phyloP scores from a whole-genome alignment of 139 green algal species.

The Edaphochlamys debaryana region DNA sequence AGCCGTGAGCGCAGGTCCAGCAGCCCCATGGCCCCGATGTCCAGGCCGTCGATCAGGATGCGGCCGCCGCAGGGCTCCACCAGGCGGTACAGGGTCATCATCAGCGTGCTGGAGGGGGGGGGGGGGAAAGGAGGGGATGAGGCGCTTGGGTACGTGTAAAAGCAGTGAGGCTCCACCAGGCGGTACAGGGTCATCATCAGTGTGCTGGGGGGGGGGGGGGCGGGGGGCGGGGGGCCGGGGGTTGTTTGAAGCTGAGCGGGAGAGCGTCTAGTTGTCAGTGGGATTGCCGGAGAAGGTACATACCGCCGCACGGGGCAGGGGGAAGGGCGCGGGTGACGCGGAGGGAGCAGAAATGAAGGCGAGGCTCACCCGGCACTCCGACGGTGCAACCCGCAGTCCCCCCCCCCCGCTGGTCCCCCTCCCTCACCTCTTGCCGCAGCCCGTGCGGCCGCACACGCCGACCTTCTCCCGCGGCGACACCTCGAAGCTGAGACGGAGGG shows the following conservation, averaged over 20 bases:
- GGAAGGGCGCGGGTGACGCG: too few relatives aligned
- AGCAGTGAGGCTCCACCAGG: too few relatives aligned
- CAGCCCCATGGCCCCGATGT: conserved; percentile 82
- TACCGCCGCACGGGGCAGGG: too few relatives aligned
- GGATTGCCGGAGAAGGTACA: too few relatives aligned
- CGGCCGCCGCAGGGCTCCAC: conserved; percentile 81
- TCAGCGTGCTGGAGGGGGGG: conserved; percentile 50
- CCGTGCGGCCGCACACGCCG: conserved; percentile 80
- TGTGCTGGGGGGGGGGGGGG: too few relatives aligned
- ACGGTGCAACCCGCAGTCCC: too few relatives aligned
- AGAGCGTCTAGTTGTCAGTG: too few relatives aligned
- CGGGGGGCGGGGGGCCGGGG: background rate
- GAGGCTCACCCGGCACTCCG: too few relatives aligned
- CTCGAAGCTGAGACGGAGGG: too few relatives aligned
- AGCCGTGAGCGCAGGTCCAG: conserved; percentile 73
- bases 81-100: conserved; percentile 80
- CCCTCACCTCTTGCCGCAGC: conserved; percentile 64
- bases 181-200: conserved; percentile 80
- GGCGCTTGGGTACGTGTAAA: too few relatives aligned
- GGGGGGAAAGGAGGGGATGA: too few relatives aligned
- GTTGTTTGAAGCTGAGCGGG: background rate
- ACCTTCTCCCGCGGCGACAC: conserved; percentile 63
- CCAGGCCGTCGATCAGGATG: conserved; percentile 90
- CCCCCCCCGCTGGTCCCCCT: conserved; percentile 60
- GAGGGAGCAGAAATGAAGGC: too few relatives aligned